Base-by-base conservation (phyloP, 345 rosid genomes). In the Populus deltoides region DNA sequence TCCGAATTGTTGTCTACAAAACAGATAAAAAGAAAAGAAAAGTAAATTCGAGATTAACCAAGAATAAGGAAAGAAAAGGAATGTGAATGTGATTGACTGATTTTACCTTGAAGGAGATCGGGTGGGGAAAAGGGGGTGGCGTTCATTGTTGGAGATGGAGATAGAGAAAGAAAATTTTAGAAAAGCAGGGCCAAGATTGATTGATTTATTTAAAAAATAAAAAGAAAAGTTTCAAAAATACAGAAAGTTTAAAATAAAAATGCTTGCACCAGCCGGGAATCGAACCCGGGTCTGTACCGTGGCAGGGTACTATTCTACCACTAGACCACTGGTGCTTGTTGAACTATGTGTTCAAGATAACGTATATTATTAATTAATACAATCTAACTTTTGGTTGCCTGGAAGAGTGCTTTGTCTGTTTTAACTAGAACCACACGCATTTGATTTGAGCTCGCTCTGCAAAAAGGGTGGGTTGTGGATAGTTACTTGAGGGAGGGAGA, bases 1-100 rank as follows among this genome's bases (percentile, higher is more conserved):
- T 84, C 95, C 24, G 57, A 75, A 69, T 84, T 81, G 77, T 82
- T 86, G 27, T 86, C 97, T 90, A 90, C 86, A 62, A 66, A 2
- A 24, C n/a, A 62, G 7, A 72, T 4, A 36, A 8, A 2, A 2
- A 5, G 24, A 74, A 38, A 6, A 61, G 67, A 10, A 69, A 45
- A n/a, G 27, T 3, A n/a, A 0, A 51, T 2, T 27, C 7, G 7
- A 5, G 39, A 71, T 2, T 22, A 29, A 67, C 12, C 41, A 31
- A 4, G 35, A 67, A 69, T n/a, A 7, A 27, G n/a, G n/a, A 13
- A 71, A 45, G 29, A 45, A 15, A 47, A 47, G 51, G 17, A 47
- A 3, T 13, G 51, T 47, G 51, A 47, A 3, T 13, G 51, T 47
- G 51, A 47, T 47, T 3, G 51, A 47, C 7, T n/a, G 57, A 36